Base-by-base conservation (phyloP, 139 green algal species). In the Mychonastes homosphaera region DNA sequence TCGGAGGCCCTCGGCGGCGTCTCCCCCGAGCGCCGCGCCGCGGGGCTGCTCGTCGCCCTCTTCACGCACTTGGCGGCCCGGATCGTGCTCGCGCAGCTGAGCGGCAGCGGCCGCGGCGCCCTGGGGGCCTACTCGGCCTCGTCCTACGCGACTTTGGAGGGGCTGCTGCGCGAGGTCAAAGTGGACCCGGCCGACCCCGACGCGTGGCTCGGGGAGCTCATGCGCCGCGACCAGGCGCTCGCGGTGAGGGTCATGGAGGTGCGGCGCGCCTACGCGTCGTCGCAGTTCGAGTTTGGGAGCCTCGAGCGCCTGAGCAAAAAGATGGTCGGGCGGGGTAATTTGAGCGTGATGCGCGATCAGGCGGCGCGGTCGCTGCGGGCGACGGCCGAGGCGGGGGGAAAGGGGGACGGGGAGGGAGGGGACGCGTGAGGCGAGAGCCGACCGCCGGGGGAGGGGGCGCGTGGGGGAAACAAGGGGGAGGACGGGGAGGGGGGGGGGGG, bases 221-320 rank as follows among this genome's bases (percentile, higher is more conserved):
- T 75, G 52, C 41, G 53, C 3, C 71, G 73, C 36, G 78, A 84
- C 50, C 67, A 59, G 2, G 52, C 69, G 12, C 54, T 84, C 0
- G 73, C 66, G 0, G 28, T 85, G 41, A 65, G 85, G 0, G 58
- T 92, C 12, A 83, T 89, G 69, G 83, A 94, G 50, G 86, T 95
- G 26, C 67, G 87, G 1, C 38, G 50, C 16, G 74, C 72, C 0
- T 95, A 95, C 57, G 63, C 59, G 16, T 34, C 54, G n/a, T 61
- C 79, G 29, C 84, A 90, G 38, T 95, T 95, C 70, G 86, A 94
- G 72, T 94, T 77, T 81, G 64, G 84, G 23, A 72, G 79, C 6
- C 30, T 74, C n/a, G 39, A 76, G 40, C 56, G 53, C 2, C 38
- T 89, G 23, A 47, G n/a, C n/a, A n/a, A n/a, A n/a, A n/a, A n/a